These are phyloP conservation scores for Metschnikowia borealis DNA, from an alignment of 805 yeast genomes.

Conservation along the genomic window DNA sequence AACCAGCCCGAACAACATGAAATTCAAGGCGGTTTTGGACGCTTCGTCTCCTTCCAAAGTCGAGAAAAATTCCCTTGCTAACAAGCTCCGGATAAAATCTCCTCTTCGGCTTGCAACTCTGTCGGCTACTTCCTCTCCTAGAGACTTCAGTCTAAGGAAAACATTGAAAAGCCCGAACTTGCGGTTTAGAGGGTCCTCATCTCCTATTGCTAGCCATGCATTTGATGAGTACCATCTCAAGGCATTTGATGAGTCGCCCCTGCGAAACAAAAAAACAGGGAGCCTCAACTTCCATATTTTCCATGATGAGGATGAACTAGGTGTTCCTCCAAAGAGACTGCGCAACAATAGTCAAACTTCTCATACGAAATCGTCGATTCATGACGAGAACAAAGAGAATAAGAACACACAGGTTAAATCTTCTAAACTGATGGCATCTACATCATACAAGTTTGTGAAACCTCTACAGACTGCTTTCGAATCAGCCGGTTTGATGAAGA, in stretches of 20 bases:
- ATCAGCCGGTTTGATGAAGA: constrained; percentile 67
- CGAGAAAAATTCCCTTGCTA: constrained; percentile 23
- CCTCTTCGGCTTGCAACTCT: constrained; percentile 20
- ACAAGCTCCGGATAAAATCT: constrained; percentile 30
- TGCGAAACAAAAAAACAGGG: constrained; percentile 12
- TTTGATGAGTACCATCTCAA: constrained; percentile 13
- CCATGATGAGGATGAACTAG: constrained; percentile 10
- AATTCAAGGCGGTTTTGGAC: constrained; percentile 11
- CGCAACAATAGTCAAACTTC: constrained; percentile 4
- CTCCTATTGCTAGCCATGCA: constrained; percentile 12
- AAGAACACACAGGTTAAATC: constrained; percentile 4
- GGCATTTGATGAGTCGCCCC: constrained; percentile 17
- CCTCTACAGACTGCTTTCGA: constrained; percentile 84
- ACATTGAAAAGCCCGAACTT: constrained; percentile 15
- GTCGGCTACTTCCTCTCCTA: constrained; percentile 13
- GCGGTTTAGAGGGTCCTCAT: constrained; percentile 15
- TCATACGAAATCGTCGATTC: not conserved
- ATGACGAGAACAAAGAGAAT: constrained; percentile 37
- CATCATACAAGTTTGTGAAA: constrained; percentile 61
- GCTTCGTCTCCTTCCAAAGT: constrained; percentile 11
- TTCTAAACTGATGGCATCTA: constrained; percentile 13
- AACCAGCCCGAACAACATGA: constrained; percentile 22
- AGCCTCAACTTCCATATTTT: constrained; percentile 12
- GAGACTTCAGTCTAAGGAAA: constrained; percentile 12
- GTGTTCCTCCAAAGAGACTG: constrained; percentile 2